Conservation (phyloP, 2,329 filamentous ascomycete species). For the Aureobasidium melanogenum region DNA sequence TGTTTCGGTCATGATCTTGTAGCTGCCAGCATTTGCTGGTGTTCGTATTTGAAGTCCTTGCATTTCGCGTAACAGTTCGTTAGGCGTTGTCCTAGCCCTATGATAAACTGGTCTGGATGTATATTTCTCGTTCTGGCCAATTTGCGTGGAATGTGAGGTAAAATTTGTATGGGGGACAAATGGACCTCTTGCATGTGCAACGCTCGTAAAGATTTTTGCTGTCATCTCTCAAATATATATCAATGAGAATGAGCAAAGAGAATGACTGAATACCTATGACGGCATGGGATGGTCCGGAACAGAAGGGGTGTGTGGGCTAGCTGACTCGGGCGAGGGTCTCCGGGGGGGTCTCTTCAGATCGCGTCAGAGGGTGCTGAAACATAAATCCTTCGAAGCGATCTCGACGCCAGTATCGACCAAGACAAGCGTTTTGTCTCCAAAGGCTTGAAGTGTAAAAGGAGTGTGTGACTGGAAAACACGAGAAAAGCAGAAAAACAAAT, state of each 20-base stretch:
- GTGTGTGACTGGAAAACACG: not conserved
- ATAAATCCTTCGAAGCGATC: constrained; percentile 6
- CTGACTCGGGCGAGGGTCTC: constrained; percentile 5
- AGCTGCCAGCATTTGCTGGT: not conserved
- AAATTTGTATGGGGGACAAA: constrained; percentile 1
- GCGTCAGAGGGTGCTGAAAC: constrained; percentile 5
- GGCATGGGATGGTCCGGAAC: constrained; percentile 8
- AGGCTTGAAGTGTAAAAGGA: constrained; percentile 3
- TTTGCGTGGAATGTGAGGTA: not conserved
- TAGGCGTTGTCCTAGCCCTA: not conserved
- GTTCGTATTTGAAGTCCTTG: constrained; percentile 9
- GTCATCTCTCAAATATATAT: not conserved
- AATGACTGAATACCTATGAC: constrained; percentile 7
- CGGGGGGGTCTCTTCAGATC: not conserved
- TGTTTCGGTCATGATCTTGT: not conserved
- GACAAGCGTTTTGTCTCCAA: not conserved
- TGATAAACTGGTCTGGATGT: not conserved
- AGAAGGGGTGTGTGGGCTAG: not conserved
- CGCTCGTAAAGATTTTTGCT: not conserved
- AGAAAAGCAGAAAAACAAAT: not conserved
- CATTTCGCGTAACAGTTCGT: not conserved
- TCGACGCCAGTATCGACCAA: not conserved
- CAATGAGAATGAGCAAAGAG: not conserved
- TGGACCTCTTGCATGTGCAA: not conserved
- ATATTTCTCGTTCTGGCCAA: constrained; percentile 4